Evolutionary conservation across 2,329 filamentous ascomycete species (phyloP).

Genomic region (Aureobasidium lini): DNA sequence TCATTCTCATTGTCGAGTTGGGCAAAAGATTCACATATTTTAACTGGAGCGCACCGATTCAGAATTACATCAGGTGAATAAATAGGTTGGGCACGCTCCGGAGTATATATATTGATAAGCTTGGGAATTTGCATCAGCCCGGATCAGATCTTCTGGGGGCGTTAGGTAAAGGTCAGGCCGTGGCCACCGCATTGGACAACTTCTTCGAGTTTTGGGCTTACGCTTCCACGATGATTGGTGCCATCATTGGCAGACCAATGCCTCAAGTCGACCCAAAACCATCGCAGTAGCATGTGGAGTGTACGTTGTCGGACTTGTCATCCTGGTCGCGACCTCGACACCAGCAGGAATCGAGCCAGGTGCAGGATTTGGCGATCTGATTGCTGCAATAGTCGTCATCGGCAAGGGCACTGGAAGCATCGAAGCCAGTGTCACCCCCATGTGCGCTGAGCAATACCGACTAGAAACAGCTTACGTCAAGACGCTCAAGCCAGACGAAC

Average conservation of each 20-base stretch:
- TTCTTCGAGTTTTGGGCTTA: conserved; percentile 37
- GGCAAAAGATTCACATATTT: conserved; percentile 23
- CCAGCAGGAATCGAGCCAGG: conserved; percentile 26
- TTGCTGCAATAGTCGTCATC: conserved; percentile 34
- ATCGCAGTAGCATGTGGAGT: conserved; percentile 35
- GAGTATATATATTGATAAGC: background rate
- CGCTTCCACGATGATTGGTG: conserved; percentile 19
- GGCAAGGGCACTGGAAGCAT: conserved; percentile 46
- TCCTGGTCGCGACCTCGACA: conserved; percentile 23
- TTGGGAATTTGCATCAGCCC: background rate
- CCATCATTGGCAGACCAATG: conserved; percentile 32
- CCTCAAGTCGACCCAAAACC: conserved; percentile 60
- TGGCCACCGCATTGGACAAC: conserved; percentile 35
- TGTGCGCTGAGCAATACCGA: conserved; percentile 39
- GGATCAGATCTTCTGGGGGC: background rate
- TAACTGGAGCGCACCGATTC: conserved; percentile 29
- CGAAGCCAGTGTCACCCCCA: conserved; percentile 62
- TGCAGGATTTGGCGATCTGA: conserved; percentile 30
- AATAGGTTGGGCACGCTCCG: background rate
- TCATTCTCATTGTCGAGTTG: conserved; percentile 18
- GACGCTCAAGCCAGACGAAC: conserved; percentile 33
- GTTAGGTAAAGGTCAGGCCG: conserved; percentile 21
- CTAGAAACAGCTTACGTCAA: conserved; percentile 33
- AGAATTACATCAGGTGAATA: conserved; percentile 40
- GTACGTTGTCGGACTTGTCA: conserved; percentile 30